Evolutionary conservation across 2,329 filamentous ascomycete genomes (phyloP).

Genomic region (Ceratocystis smalleyi): DNA sequence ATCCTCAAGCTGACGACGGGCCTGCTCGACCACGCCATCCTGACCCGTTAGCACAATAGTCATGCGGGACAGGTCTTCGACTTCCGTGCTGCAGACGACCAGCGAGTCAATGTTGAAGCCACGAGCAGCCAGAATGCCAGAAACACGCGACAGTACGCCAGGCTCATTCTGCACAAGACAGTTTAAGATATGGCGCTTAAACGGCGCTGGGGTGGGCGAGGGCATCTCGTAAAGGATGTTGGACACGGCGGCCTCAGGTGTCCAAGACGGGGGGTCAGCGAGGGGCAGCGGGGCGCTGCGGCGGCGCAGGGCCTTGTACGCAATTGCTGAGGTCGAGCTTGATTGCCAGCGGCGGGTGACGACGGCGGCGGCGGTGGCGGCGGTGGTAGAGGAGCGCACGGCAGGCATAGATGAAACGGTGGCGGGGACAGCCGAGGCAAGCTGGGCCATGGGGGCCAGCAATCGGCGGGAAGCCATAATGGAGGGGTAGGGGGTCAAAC

Average conservation of each 20-base stretch:
- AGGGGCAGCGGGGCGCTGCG: slow-evolving; percentile 75
- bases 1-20: slow-evolving; percentile 85
- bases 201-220: slow-evolving; percentile 61
- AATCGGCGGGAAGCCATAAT: slow-evolving; percentile 32
- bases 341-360: slow-evolving; percentile 25
- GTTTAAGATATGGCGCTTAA: slow-evolving; percentile 92
- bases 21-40: slow-evolving; percentile 95
- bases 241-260: slow-evolving; percentile 85
- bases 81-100: slow-evolving; percentile 95
- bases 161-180: slow-evolving; percentile 98
- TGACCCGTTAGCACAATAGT: slow-evolving; percentile 94
- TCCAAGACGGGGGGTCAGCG: slow-evolving; percentile 60
- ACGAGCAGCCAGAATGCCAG: slow-evolving; percentile 84
- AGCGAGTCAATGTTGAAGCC: slow-evolving; percentile 99
- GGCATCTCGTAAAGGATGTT: slow-evolving; percentile 99
- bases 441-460: slow-evolving; percentile 28
- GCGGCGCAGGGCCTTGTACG: slow-evolving; percentile 92
- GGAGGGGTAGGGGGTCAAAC: slow-evolving; percentile 5
- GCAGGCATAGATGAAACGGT: slow-evolving; percentile 24
- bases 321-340: slow-evolving; percentile 80
- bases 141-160: slow-evolving; percentile 88
- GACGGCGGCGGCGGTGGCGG: not conserved
- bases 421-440: slow-evolving; percentile 19
- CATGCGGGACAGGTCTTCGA: slow-evolving; percentile 93
- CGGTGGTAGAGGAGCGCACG: not conserved